Evolutionary conservation across 306 rosid species (phyloP).

Genomic region (Boehmeria nivea): DNA sequence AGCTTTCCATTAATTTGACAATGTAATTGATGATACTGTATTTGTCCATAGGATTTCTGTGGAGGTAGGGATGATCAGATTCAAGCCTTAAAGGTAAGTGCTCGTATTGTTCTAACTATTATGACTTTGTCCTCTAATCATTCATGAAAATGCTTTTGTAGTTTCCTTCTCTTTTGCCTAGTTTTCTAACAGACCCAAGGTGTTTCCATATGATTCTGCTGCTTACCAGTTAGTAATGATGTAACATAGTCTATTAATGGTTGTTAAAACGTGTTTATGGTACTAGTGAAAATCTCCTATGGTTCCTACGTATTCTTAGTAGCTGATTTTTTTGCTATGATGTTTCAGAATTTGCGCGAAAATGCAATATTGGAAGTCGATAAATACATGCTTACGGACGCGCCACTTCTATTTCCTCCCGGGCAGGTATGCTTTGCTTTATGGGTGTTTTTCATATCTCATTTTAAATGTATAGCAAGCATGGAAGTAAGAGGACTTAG

Average conservation of each 20-base stretch:
- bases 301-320: too few relatives aligned
- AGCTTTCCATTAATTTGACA: slow-evolving; percentile 7
- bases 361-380: slow-evolving; percentile 64
- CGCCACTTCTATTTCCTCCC: slow-evolving; percentile 89
- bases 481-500: too few relatives aligned
- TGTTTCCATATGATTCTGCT: too few relatives aligned
- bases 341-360: slow-evolving; percentile 43
- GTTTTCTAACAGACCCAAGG: too few relatives aligned
- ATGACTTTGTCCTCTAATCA: neutral
- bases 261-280: too few relatives aligned
- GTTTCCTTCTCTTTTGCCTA: too few relatives aligned
- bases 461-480: too few relatives aligned
- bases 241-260: too few relatives aligned
- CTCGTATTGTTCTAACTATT: slow-evolving; percentile 11
- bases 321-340: slow-evolving; percentile 10
- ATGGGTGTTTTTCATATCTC: neutral
- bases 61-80: slow-evolving; percentile 49
- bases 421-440: slow-evolving; percentile 59
- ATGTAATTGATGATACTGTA: slow-evolving; percentile 17
- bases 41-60: slow-evolving; percentile 55
- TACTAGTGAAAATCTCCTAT: too few relatives aligned
- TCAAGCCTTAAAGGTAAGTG: slow-evolving; percentile 59
- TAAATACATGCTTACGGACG: slow-evolving; percentile 94
- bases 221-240: too few relatives aligned
- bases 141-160: neutral